phyloP scores from a whole-genome alignment of 306 rosid genomes.

The Castanospermum australe region DNA sequence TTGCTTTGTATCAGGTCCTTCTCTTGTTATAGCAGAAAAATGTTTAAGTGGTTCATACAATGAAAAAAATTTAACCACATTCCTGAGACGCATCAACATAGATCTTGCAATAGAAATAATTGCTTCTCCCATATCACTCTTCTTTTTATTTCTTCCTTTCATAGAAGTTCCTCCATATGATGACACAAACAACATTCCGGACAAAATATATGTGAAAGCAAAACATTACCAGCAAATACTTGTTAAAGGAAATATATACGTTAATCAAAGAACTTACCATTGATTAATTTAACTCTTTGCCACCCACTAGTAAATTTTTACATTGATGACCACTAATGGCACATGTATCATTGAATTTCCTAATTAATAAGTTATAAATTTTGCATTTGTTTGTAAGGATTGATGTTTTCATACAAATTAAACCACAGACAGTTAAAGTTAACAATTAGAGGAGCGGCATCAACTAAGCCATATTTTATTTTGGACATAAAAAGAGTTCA shows the following conservation, averaged over 20 bases:
- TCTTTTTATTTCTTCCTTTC: background rate
- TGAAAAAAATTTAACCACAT: background rate
- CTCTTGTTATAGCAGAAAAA: conserved; percentile 44
- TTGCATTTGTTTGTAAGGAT: too few species aligned
- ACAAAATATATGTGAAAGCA: background rate
- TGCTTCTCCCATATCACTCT: background rate
- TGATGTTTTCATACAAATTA: too few species aligned
- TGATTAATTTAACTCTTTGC: too few species aligned
- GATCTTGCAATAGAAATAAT: conserved; percentile 9
- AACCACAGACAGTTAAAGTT: too few species aligned
- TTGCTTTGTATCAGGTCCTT: conserved; percentile 40
- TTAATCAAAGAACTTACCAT: background rate
- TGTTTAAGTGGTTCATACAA: background rate
- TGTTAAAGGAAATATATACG: background rate
- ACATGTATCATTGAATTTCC: too few species aligned
- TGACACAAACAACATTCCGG: background rate
- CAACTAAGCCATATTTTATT: too few species aligned
- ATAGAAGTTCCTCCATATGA: background rate
- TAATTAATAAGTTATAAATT: too few species aligned
- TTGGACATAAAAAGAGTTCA: too few species aligned
- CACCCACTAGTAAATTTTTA: too few species aligned
- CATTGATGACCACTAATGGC: too few species aligned
- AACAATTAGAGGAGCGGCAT: too few species aligned
- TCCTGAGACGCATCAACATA: background rate
- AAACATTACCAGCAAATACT: background rate